phyloP scores from a whole-genome alignment of 495 filamentous ascomycete species.

The Hyaloscypha finlandica region DNA sequence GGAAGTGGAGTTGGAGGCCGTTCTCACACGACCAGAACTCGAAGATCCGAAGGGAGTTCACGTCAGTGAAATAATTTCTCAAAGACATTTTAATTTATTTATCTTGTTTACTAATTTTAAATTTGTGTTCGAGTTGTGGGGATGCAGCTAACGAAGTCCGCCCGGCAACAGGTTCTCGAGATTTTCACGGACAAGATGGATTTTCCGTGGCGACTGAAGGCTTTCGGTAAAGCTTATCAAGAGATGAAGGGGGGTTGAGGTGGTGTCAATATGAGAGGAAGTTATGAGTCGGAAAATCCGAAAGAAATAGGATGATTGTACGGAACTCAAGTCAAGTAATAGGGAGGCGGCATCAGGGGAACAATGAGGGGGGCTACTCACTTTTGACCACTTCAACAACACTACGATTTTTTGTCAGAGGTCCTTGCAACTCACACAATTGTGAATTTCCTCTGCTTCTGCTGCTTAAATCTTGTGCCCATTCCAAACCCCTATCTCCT shows the following conservation, averaged over 20 bases:
- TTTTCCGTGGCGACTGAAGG: conserved; percentile 11
- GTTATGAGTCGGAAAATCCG: too few species aligned
- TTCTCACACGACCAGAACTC: neutral
- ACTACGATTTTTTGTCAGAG: too few species aligned
- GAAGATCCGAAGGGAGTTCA: neutral
- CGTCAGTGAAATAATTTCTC: neutral
- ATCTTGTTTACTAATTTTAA: neutral
- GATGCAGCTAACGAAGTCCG: neutral
- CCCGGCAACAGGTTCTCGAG: conserved; percentile 1
- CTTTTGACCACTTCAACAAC: too few species aligned
- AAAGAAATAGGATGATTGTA: too few species aligned
- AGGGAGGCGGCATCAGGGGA: too few species aligned
- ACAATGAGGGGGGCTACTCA: too few species aligned
- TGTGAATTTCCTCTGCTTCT: too few species aligned
- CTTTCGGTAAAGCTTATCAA: neutral
- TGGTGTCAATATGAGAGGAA: neutral
- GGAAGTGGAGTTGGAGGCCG: conserved; percentile 1
- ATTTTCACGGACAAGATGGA: conserved; percentile 16
- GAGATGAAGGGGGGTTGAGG: neutral
- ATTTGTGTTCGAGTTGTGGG: neutral
- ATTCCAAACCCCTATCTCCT: too few species aligned
- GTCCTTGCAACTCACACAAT: too few species aligned
- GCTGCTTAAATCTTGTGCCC: too few species aligned
- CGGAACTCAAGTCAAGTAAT: too few species aligned
- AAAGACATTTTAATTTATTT: neutral